These are phyloP conservation scores for Lentinula aciculospora DNA, from an alignment of 768 basidiomycete genomes.

Conservation along the genomic window DNA sequence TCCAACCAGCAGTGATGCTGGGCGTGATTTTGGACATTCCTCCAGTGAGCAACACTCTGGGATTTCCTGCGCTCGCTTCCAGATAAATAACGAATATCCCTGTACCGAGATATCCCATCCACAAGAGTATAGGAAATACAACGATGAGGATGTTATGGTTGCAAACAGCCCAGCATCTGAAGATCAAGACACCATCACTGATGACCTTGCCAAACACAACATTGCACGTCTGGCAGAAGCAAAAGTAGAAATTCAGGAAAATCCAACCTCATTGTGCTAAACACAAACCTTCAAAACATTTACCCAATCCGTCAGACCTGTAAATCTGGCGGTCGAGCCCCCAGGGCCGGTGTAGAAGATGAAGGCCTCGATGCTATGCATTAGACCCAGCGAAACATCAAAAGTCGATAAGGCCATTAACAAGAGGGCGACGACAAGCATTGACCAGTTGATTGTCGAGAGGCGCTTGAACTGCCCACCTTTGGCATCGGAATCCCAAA, in stretches of 20 bases:
- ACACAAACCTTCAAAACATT: constrained; percentile 10
- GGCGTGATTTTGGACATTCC: neutral
- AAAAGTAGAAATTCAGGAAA: neutral
- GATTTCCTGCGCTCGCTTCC: constrained; percentile 3
- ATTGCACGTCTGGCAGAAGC: constrained; percentile 3
- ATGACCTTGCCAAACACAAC: constrained; percentile 4
- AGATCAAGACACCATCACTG: constrained; percentile 12
- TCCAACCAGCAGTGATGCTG: constrained; percentile 5
- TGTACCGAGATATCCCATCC: neutral
- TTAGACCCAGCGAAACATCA: constrained; percentile 7
- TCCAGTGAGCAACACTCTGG: neutral
- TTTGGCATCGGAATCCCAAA: neutral
- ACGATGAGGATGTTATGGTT: constrained; percentile 1
- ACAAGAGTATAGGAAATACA: constrained; percentile 2
- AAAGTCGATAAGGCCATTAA: constrained; percentile 8
- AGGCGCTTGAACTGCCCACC: neutral
- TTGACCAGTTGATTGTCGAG: constrained; percentile 9
- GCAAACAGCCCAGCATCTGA: constrained; percentile 11
- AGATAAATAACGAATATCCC: constrained; percentile 8
- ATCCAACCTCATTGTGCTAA: neutral
- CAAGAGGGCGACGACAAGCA: constrained; percentile 10
- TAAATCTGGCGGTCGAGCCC: constrained; percentile 5
- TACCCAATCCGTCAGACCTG: constrained; percentile 10
- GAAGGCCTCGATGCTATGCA: constrained; percentile 12
- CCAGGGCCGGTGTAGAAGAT: constrained; percentile 9